Conservation (phyloP, 805 yeast species). For the Cyberlindnera saturnus region DNA sequence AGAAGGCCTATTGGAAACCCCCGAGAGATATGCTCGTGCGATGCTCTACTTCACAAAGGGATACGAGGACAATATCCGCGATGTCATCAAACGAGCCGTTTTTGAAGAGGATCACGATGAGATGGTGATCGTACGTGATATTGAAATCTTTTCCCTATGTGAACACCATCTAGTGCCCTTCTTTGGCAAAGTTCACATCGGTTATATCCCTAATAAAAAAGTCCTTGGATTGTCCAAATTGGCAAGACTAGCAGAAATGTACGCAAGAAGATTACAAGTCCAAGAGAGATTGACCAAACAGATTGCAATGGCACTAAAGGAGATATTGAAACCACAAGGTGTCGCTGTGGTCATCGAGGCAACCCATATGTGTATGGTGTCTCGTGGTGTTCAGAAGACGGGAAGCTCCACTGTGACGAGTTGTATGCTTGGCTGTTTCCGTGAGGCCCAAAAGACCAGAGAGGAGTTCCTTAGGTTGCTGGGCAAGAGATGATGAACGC, state of each 20-base stretch:
- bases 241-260: constrained; percentile 96
- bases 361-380: constrained; percentile 98
- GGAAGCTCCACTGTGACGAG: constrained; percentile 92
- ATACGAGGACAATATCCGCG: constrained; percentile 88
- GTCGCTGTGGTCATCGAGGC: constrained; percentile 99
- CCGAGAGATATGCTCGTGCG: constrained; percentile 94
- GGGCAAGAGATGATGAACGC: constrained; percentile 41
- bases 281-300: constrained; percentile 96
- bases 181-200: constrained; percentile 94
- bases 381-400: constrained; percentile 93
- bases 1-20: constrained; percentile 90
- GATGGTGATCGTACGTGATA: constrained; percentile 96
- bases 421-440: constrained; percentile 95
- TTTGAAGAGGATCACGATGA: constrained; percentile 98
- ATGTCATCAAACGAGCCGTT: constrained; percentile 89
- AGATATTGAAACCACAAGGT: constrained; percentile 88
- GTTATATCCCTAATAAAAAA: constrained; percentile 92
- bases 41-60: constrained; percentile 95
- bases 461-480: constrained; percentile 88
- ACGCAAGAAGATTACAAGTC: constrained; percentile 92
- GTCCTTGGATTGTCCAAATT: constrained; percentile 90
- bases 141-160: constrained; percentile 86
- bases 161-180: constrained; percentile 98
- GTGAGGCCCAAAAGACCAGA: constrained; percentile 90
- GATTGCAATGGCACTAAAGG: constrained; percentile 92